These are phyloP conservation scores for Lycium barbarum DNA, from an alignment of 257 asterid genomes.

Conservation along the genomic window DNA sequence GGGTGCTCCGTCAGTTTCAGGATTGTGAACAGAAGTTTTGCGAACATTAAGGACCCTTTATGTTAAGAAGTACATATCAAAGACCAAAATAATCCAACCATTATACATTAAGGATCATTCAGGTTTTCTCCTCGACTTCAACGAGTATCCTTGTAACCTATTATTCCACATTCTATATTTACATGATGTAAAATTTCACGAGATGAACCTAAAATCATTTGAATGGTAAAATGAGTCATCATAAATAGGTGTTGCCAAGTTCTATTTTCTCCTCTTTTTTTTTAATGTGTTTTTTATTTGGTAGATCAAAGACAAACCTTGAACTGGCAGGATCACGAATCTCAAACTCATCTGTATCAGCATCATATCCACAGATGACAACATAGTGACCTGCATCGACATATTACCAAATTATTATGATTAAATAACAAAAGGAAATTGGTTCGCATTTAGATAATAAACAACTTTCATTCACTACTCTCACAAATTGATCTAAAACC, in stretches of 20 bases:
- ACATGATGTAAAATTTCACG: too few species aligned
- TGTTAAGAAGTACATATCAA: too few species aligned
- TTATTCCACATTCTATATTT: too few species aligned
- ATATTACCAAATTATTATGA: background rate
- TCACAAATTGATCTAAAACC: background rate
- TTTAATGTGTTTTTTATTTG: background rate
- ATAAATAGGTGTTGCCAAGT: background rate
- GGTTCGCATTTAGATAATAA: background rate
- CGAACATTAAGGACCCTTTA: too few species aligned
- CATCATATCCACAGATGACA: conserved; percentile 88
- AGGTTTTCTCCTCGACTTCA: too few species aligned
- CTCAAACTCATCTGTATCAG: conserved; percentile 83
- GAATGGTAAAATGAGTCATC: background rate
- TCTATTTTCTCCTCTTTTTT: background rate
- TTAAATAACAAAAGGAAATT: background rate
- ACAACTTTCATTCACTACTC: background rate
- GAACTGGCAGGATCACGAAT: conserved; percentile 98
- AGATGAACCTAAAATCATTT: too few species aligned
- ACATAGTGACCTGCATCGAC: conserved; percentile 75
- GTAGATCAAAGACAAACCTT: conserved; percentile 48
- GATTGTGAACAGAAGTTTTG: too few species aligned
- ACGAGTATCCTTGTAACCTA: too few species aligned
- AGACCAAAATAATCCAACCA: too few species aligned
- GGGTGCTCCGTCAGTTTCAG: too few species aligned
- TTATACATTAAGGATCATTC: too few species aligned